Evolutionary conservation across 179 eudicot species (phyloP).

Genomic region (Silene noctiflora): DNA sequence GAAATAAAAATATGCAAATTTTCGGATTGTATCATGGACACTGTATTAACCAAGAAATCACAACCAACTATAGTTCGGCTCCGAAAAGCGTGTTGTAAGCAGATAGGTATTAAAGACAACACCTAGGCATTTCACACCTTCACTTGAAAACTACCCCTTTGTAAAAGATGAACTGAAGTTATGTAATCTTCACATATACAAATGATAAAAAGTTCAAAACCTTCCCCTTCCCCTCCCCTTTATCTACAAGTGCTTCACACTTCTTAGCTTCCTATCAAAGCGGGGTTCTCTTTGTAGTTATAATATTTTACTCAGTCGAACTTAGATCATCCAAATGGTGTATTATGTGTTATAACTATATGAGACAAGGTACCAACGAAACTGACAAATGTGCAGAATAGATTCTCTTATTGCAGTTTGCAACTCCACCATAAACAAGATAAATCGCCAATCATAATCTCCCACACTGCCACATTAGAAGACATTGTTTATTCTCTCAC

Average conservation of each 20-base stretch:
- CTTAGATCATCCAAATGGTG: background rate
- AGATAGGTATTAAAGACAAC: background rate
- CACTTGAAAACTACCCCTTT: background rate
- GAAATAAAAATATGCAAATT: background rate
- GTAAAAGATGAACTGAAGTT: background rate
- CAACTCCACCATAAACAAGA: background rate
- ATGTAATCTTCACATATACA: background rate
- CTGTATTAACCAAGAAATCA: background rate
- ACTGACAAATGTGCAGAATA: background rate
- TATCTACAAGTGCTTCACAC: background rate
- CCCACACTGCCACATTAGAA: background rate
- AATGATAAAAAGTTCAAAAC: background rate
- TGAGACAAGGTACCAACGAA: background rate
- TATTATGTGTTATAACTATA: background rate
- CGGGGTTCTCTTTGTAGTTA: background rate
- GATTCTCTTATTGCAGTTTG: background rate
- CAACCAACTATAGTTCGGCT: background rate
- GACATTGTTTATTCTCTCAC: background rate
- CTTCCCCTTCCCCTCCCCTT: background rate
- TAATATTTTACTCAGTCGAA: background rate
- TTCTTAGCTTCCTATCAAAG: constrained; percentile 6
- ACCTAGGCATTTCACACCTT: background rate
- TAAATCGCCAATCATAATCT: background rate
- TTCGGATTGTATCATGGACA: background rate
- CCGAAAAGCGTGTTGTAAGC: background rate